Percentiles rank a stretch among this genome's conserved stretches.
These are phyloP conservation scores for Zygoascus biomembranicola DNA, from an alignment of 805 yeast genomes.

Conservation along the genomic window DNA sequence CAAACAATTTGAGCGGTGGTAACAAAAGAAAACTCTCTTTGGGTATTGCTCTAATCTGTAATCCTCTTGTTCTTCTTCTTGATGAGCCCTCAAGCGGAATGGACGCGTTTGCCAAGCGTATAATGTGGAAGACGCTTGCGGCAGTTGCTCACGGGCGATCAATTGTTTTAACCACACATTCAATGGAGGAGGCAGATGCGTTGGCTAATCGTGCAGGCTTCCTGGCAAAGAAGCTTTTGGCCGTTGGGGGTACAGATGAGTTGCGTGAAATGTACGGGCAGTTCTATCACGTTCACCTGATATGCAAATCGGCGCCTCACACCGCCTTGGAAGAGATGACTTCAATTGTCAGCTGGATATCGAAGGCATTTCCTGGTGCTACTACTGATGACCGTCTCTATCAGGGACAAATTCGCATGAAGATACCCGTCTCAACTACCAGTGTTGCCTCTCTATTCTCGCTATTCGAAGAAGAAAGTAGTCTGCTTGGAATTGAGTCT, in stretches of 20 bases:
- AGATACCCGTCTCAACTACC: constrained; percentile 18
- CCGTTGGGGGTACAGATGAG: constrained; percentile 26
- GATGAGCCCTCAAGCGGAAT: constrained; percentile 33
- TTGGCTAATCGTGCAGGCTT: constrained; percentile 29
- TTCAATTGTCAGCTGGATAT: constrained; percentile 19
- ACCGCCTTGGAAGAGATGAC: constrained; percentile 23
- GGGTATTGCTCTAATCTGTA: constrained; percentile 30
- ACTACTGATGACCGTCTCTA: constrained; percentile 24
- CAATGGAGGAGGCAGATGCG: constrained; percentile 34
- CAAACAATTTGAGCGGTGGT: constrained; percentile 29
- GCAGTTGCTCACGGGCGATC: constrained; percentile 26
- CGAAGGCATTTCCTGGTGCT: constrained; percentile 20
- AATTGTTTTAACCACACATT: constrained; percentile 30
- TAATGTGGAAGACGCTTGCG: constrained; percentile 31
- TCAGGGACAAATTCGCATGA: constrained; percentile 27
- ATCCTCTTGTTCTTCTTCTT: constrained; percentile 29
- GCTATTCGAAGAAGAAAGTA: constrained; percentile 14
- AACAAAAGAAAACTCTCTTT: constrained; percentile 30
- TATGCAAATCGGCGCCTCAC: constrained; percentile 23
- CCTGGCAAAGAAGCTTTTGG: constrained; percentile 24
- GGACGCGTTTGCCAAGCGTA: constrained; percentile 33
- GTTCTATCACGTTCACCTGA: constrained; percentile 25
- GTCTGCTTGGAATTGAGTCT: constrained; percentile 19
- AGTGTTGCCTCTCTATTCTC: constrained; percentile 15
- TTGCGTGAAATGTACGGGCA: constrained; percentile 25